Evolutionary conservation across 2,329 filamentous ascomycete genomes (phyloP), one percentile per base, ranked within the genome.

Genomic region (Fonsecaea erecta): DNA sequence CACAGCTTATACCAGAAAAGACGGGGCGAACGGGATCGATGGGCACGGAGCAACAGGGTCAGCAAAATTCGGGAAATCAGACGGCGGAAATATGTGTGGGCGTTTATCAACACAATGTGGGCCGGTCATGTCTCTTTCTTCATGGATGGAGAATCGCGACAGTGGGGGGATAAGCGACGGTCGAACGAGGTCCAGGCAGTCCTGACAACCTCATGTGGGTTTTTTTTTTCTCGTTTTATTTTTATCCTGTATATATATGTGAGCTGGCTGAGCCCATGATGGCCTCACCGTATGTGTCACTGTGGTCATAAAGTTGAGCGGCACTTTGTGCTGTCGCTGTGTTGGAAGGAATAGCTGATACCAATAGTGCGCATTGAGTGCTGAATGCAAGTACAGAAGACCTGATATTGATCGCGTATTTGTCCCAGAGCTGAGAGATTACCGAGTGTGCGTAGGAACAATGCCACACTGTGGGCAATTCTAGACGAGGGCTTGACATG

Each of bases 221-320:
- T 48, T 48, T 24, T 18, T 24, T 48, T 48, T 18, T 48, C 43
- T 30, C 28, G 3, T 48, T 48, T 48, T 48, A 24, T 24, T 48
- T 48, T 48, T 48, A 24, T 24, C 43, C 51, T 62, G 60, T 62
- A 56, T 62, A 62, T 62, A 62, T 62, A 48, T 43, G 32, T 62
- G 24, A 26, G n/a, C 21, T 51, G 37, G 43, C 21, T 48, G 43
- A 48, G 43, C 18, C n/a, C 43, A 12, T 48, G 43, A 11, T 48
- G 6, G 43, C 21, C 43, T 48, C 43, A 18, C 43, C 18, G 8
- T 24, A 24, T 48, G 43, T 48, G 43, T 18, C 43, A 48, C 24
- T 48, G 43, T 24, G 43, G 43, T 18, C 2, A 48, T 48, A 24
- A 24, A 48, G 43, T 11, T 21, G 43, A 24, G 43, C 43, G 43